Evolutionary conservation across 768 basidiomycete genomes (phyloP), one percentile per base, ranked within the genome.

Genomic region (Leccinellum albellum): DNA sequence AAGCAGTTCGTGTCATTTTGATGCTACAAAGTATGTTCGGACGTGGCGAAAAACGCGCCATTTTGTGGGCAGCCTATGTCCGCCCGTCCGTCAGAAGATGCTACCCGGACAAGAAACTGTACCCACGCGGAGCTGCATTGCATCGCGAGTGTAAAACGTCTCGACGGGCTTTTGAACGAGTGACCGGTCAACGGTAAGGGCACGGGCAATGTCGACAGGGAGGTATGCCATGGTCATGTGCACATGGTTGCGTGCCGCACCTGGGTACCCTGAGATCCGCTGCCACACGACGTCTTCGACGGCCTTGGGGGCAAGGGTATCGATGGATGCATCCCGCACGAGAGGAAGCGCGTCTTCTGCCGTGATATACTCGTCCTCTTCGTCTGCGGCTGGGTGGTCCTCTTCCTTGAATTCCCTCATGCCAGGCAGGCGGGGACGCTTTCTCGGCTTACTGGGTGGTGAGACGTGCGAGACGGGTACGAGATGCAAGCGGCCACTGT

Each of bases 101-200:
- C 7, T 8, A 31, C 28, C 44, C 29, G 33, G 46, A 6, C 15
- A 9, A 35, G 48, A 24, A n/a, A 35, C 31, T 21, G 32, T 44
- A 71, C 86, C 72, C 72, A 96, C 92, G 37, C 94, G 85, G 53
- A 98, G 76, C 70, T 95, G 94, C 14, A 88, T 77, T 1, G 91
- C 89, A 76, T 98, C 97, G 53, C 97, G 82, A 4, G 94, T 97
- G 71, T 99, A 99, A 71, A 99, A 99, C 4, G 89, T 82, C 72
- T 95, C 94, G 3, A 90, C 82, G 0, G 95, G 90, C 65, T 86
- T 88, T 64, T 98, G 94, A 15, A 95, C 78, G 14, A 99, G 79
- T 2, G 79, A 73, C 0, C 87, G 88, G 59, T 85, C 76, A 10
- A 76, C 72, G 7, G 76, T 68, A 29, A 99, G 76, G 0, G 89